Percentiles rank a stretch among this genome's conserved stretches.
These are phyloP conservation scores for Shiraia bambusicola DNA, from an alignment of 2,329 filamentous ascomycete species.

Conservation along the genomic window DNA sequence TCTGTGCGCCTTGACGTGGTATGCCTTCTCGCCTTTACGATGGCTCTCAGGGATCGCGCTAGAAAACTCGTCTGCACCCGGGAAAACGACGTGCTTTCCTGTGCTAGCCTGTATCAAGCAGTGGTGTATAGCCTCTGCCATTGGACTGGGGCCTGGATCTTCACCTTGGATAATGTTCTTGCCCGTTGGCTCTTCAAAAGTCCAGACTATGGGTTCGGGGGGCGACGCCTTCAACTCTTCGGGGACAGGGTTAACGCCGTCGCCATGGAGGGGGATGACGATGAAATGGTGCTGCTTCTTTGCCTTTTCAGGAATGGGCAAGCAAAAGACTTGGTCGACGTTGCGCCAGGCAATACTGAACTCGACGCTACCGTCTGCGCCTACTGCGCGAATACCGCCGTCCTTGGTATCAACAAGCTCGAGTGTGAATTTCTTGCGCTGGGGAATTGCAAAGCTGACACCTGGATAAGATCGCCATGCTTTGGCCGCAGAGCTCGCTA, in stretches of 20 bases:
- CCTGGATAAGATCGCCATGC: conserved; percentile 46
- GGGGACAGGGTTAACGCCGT: conserved; percentile 51
- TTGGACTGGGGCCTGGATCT: conserved; percentile 42
- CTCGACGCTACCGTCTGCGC: conserved; percentile 55
- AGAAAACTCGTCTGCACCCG: conserved; percentile 59
- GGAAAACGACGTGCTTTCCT: conserved; percentile 54
- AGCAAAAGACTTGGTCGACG: conserved; percentile 60
- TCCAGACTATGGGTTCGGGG: conserved; percentile 62
- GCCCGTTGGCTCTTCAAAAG: conserved; percentile 56
- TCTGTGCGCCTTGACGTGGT: conserved; percentile 63
- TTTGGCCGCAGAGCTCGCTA: conserved; percentile 25
- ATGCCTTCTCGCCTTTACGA: conserved; percentile 63
- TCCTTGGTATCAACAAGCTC: conserved; percentile 53
- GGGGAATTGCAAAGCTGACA: conserved; percentile 62
- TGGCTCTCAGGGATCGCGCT: conserved; percentile 62
- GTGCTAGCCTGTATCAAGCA: conserved; percentile 46
- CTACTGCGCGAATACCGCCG: conserved; percentile 52
- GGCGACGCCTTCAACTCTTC: conserved; percentile 42
- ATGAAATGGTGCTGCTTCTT: conserved; percentile 65
- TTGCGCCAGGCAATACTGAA: conserved; percentile 54
- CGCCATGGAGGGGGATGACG: conserved; percentile 56
- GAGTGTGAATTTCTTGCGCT: conserved; percentile 64
- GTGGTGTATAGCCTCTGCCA: conserved; percentile 50
- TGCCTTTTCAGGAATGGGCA: conserved; percentile 65
- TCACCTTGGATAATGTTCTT: conserved; percentile 48